Base-by-base conservation (phyloP, 2,329 filamentous ascomycete genomes). In the Diaporthe caulivora region DNA sequence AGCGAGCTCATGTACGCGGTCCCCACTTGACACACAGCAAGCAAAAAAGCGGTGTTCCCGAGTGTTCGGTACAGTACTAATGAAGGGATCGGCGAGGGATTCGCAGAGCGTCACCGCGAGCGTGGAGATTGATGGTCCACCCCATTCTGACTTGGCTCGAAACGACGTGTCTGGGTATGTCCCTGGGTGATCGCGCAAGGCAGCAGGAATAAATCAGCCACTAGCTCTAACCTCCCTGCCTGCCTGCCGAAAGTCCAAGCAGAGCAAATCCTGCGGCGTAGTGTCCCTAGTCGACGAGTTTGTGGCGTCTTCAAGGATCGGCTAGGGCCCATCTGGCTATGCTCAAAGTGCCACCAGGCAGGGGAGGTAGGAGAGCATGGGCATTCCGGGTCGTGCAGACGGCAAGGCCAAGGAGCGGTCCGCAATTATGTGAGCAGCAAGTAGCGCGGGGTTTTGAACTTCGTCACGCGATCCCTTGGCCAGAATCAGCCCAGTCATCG, bases 231-330 rank as follows among this genome's bases (percentile, higher is more conserved):
- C 5, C 34, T 5, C 5, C 34, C 9, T 34, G 34, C 9, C 9
- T 5, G 29, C n/a, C 31, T 26, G 44, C n/a, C 8, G 15, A 40
- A 40, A 13, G 11, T 44, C 8, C 17, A 40, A 26, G 31, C 13
- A 6, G 53, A 26, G 47, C 62, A 29, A 29, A 47, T 29, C 44
- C 44, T 67, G 62, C 62, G 62, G 62, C 62, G 47, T 31, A 67
- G 62, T 13, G 5, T 34, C 37, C 44, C 47, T 17, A 17, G 29
- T 31, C n/a, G 31, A 29, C 21, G 24, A 15, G 8, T 40, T 44
- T 26, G 26, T 49, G 60, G 60, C 44, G 31, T 31, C 37, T 40
- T 40, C 11, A 34, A 40, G 31, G 47, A 53, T 40, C 44, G 31
- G 53, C 62, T 18, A 26, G 8, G n/a, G 37, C n/a, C n/a, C n/a